Base-by-base conservation (phyloP, 305 asterid species). In the Fraxinus paxiana region DNA sequence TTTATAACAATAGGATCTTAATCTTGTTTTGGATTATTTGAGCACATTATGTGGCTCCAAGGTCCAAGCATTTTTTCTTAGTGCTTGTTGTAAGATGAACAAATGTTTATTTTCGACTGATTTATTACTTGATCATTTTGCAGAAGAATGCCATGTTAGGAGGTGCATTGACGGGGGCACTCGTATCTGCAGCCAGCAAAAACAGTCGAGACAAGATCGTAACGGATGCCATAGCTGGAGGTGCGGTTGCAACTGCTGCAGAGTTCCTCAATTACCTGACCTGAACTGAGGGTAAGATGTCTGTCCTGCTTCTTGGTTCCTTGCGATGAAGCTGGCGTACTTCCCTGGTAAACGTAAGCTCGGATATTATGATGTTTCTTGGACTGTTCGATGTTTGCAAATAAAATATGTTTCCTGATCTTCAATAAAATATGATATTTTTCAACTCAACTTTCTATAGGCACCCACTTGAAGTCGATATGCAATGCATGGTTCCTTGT, bases 131-230 rank as follows among this genome's bases (percentile, higher is more conserved):
- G 10, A 17, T 15, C 0, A 73, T 59, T 31, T 75, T 85, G 90
- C 91, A 93, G 98, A 93, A 93, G 87, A 92, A 92, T 83, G 93
- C 95, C 3, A 83, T 85, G 91, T 61, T 92, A 5, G 91, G 95
- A 1, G 97, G 97, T 54, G 95, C 94, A 74, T 73, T 92, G 86
- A 87, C 95, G 0, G 97, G 98, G 59, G 95, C 90, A 33, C 0
- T 90, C 15, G 2, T 90, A 73, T 93, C 98, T 0, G 89, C 88
- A 1, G 93, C 87, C 18, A 38, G 77, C 79, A 90, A 41, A 79
- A 84, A 76, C 33, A 72, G 78, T 72, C 65, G 84, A 77, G 98
- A 93, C 87, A 91, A 87, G 86, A 89, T 93, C 41, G 91, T 92
- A 9, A 72, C 82, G 81, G 92, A 89, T 80, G 93, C 94, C 81